These are phyloP conservation scores for Nadsonia starkeyi-henricii DNA, from an alignment of 1,139 yeast species.

Conservation along the genomic window DNA sequence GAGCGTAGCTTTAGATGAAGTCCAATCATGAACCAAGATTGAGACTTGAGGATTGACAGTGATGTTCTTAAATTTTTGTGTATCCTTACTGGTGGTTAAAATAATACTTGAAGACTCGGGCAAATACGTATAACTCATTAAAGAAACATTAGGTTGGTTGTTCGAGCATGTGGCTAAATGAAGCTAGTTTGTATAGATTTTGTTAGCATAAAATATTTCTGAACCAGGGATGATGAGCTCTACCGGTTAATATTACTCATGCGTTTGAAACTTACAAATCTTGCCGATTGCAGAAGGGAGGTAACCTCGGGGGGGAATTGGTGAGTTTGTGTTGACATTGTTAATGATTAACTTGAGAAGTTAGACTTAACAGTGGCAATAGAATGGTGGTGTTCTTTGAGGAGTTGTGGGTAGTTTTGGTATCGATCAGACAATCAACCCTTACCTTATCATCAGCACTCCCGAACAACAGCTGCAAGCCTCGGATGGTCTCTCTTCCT, in stretches of 20 bases:
- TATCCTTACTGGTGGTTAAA: slow-evolving; percentile 52
- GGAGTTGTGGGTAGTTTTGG: too few relatives aligned
- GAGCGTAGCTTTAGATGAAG: slow-evolving; percentile 39
- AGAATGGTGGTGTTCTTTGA: too few relatives aligned
- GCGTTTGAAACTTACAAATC: neutral
- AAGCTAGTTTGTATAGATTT: slow-evolving; percentile 15
- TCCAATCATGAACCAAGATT: slow-evolving; percentile 78
- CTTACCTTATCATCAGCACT: too few relatives aligned
- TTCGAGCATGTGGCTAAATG: slow-evolving; percentile 66
- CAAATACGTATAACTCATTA: slow-evolving; percentile 75
- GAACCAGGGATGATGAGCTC: neutral
- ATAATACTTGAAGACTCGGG: slow-evolving; percentile 35
- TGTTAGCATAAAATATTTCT: neutral
- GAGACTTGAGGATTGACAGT: slow-evolving; percentile 60
- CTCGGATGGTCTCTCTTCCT: too few relatives aligned
- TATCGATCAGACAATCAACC: too few relatives aligned
- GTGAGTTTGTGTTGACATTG: neutral
- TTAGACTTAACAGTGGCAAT: too few relatives aligned
- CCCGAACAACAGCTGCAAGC: too few relatives aligned
- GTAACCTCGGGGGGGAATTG: neutral
- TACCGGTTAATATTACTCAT: neutral
- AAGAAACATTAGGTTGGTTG: slow-evolving; percentile 66
- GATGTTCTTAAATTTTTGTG: slow-evolving; percentile 61
- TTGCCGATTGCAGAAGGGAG: neutral
- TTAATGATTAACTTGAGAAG: too few relatives aligned